Evolutionary conservation across 1,284 basidiomycete species (phyloP), one percentile per base, ranked within the genome.

Genomic region (Apiotrichum gracile): DNA sequence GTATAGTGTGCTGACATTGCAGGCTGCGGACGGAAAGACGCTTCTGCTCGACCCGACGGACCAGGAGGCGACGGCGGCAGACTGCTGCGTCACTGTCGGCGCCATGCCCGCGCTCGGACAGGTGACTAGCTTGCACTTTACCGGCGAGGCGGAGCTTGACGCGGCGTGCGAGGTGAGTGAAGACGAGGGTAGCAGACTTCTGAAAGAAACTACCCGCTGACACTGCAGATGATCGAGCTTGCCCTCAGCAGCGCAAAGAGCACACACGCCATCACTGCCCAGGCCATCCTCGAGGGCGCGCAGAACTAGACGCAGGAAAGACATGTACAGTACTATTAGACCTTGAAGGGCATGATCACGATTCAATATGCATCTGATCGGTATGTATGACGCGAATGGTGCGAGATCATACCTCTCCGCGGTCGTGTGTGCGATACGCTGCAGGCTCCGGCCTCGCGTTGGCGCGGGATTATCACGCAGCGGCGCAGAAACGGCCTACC

Each of bases 21-120:
- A 48, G 52, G 47, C 16, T 79, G 77, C 5, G 65, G 78, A 40
- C 38, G 57, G 38, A 24, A 40, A 38, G 79, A 84, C 61, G 75
- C 83, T 50, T 81, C 83, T 75, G 79, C 73, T 94, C 27, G 92
- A 97, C 74, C 91, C 92, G 1, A 86, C 82, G 2, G 81, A 54
- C 21, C 49, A 52, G 2, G 57, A 64, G 39, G 52, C 83, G 42
- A 78, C 82, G 41, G 55, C 63, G 2, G 81, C 86, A 7, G 76
- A 76, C 17, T 85, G 86, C 0, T 83, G 80, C 19, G 59, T 96
- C 16, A 81, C 87, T 0, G 72, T 93, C 26, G 84, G 90, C 1
- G 87, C 84, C 56, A 84, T 97, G 79, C 93, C 94, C 46, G 92
- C 93, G 1, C 78, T 97, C n/a, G 84, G 82, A n/a, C 85, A 82